phyloP scores from a whole-genome alignment of 768 basidiomycete genomes.

The Russula olivacea region DNA sequence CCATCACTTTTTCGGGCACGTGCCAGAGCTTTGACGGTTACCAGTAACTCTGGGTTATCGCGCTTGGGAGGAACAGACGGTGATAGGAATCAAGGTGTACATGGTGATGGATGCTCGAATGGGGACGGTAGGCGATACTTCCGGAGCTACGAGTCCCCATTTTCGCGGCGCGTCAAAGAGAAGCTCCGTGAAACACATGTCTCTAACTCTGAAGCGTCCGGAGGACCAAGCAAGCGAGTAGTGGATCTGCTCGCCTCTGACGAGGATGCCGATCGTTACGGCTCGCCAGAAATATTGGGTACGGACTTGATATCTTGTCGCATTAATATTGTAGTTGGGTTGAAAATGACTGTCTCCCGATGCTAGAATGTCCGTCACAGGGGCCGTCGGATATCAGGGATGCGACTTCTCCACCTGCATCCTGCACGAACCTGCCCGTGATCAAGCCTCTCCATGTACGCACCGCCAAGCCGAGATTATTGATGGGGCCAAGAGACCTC shows the following conservation, averaged over 20 bases:
- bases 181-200: slow-evolving; percentile 30
- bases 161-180: slow-evolving; percentile 41
- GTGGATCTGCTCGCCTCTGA: background rate
- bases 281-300: background rate
- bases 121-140: slow-evolving; percentile 7
- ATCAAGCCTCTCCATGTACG: background rate
- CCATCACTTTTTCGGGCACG: slow-evolving; percentile 8
- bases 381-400: background rate
- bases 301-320: background rate
- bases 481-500: slow-evolving; percentile 8
- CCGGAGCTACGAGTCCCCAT: slow-evolving; percentile 33
- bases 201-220: background rate
- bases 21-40: background rate
- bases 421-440: background rate
- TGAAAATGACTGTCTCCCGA: background rate
- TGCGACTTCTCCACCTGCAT: background rate
- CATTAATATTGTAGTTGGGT: background rate
- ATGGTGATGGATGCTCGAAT: background rate
- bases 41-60: background rate
- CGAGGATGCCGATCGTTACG: background rate
- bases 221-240: background rate
- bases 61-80: background rate
- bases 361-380: background rate
- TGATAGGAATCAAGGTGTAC: background rate
- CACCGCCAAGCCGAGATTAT: background rate